Percentiles rank a stretch among this genome's conserved stretches.
Evolutionary conservation across 192 early-diverging fungal genomes (phyloP).

Genomic region (Backusella tarrabulga): DNA sequence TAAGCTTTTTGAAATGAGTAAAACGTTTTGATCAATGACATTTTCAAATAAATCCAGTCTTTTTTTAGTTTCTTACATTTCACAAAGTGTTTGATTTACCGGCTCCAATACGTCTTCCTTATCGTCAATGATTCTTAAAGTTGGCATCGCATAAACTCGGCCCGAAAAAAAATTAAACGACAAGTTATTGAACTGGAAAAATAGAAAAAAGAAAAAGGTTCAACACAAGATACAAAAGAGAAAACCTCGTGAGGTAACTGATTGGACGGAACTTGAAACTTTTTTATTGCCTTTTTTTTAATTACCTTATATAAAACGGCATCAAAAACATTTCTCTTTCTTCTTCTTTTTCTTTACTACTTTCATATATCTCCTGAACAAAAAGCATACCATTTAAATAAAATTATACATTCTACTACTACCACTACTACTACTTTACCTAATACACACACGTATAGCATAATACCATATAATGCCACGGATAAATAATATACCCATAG

Average conservation of each 20-base stretch:
- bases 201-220: background rate
- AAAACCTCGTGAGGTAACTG: background rate
- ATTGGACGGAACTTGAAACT: slow-evolving; percentile 4
- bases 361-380: background rate
- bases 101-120: background rate
- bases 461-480: background rate
- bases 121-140: slow-evolving; percentile 2
- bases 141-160: slow-evolving; percentile 14
- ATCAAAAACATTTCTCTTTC: background rate
- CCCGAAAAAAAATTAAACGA: background rate
- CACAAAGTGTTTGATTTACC: slow-evolving; percentile 3
- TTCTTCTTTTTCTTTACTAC: background rate
- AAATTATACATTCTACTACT: background rate
- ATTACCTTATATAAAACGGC: background rate
- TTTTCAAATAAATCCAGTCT: background rate
- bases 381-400: background rate
- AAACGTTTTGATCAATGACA: background rate
- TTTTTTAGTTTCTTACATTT: background rate
- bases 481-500: background rate
- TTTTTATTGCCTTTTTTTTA: slow-evolving; percentile 14
- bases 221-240: background rate
- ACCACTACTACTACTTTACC: background rate
- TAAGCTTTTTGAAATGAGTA: slow-evolving; percentile 21
- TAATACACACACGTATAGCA: background rate
- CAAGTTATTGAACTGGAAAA: slow-evolving; percentile 5